Evolutionary conservation across 768 basidiomycete species (phyloP).

Genomic region (Kwoniella bestiolae): DNA sequence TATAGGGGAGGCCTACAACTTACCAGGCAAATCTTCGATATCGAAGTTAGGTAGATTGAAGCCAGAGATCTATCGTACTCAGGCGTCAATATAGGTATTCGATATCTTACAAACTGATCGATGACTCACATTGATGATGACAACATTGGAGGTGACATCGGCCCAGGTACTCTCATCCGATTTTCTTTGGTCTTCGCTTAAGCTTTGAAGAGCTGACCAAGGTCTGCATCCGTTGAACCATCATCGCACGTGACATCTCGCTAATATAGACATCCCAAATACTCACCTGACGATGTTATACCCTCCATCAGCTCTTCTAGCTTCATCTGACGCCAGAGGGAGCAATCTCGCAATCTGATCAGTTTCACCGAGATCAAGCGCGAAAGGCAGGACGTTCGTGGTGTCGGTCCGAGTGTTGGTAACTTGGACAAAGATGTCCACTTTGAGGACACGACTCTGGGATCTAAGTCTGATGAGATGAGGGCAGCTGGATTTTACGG

Average conservation of each 20-base stretch:
- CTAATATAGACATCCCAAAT: no score
- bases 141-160: slow-evolving; percentile 24
- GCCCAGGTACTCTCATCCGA: not conserved
- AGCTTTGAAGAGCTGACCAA: slow-evolving; percentile 9
- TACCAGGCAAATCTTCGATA: slow-evolving; percentile 42
- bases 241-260: no score
- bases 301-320: slow-evolving; percentile 16
- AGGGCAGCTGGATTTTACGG: no score
- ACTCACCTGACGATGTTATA: slow-evolving; percentile 13
- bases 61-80: slow-evolving; percentile 21
- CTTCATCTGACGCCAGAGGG: slow-evolving; percentile 33
- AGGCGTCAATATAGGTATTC: not conserved
- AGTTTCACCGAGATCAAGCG: not conserved
- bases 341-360: slow-evolving; percentile 13
- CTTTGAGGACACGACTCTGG: slow-evolving; percentile 4
- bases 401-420: not conserved
- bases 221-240: no score
- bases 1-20: not conserved
- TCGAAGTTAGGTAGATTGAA: slow-evolving; percentile 17
- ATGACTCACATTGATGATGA: slow-evolving; percentile 26
- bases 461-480: not conserved
- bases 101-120: not conserved
- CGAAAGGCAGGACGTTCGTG: slow-evolving; percentile 9
- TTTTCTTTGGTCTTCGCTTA: not conserved
- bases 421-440: slow-evolving; percentile 22